Evolutionary conservation across 768 basidiomycete species (phyloP), one percentile per base, ranked within the genome.

Genomic region (Peribolospora kevripleyi): DNA sequence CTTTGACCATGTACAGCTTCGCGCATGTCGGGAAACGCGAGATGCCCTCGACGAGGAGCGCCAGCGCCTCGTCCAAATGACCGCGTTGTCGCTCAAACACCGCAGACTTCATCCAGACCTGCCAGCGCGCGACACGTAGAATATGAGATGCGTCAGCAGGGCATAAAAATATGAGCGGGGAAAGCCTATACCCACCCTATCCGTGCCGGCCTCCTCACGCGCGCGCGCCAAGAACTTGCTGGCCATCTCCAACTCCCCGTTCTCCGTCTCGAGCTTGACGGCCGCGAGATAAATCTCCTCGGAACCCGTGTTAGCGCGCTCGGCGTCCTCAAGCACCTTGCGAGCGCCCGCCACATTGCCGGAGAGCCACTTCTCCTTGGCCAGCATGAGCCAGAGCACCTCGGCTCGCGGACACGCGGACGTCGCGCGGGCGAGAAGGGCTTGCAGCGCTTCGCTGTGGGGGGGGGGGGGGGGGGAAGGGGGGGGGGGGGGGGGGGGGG

Each of bases 81-180:
- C 80, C 80, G 66, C 88, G 84, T 65, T 91, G 84, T 7, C 90
- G 76, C 64, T 95, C 88, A 61, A 98, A 88, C 1, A 85, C 84
- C 2, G 84, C 88, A 1, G 84, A 87, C 66, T 98, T 97, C 88
- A 97, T 87, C 93, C 91, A 98, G 52, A 98, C 95, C 87, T 91
- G 63, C 7, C 6, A 5, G 3, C 36, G 49, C 11, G 47, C 3
- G 36, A 38, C 36, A 43, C 36, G 52, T 49, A 53, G 13, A 51
- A 49, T 61, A 52, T 14, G 59, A 25, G 4, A 58, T 47, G 7
- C 2, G 14, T 14, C 42, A 13, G 3, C 41, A 36, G 25, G 42
- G 51, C 6, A 6, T 14, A 10, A 39, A 39, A 45, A 4, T 46
- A 39, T 42, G 11, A 11, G 10, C 25, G 11, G 3, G 7, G 43